Evolutionary conservation across 2,329 filamentous ascomycete genomes (phyloP), one percentile per base, ranked within the genome.

Genomic region (Ophiostoma ips): DNA sequence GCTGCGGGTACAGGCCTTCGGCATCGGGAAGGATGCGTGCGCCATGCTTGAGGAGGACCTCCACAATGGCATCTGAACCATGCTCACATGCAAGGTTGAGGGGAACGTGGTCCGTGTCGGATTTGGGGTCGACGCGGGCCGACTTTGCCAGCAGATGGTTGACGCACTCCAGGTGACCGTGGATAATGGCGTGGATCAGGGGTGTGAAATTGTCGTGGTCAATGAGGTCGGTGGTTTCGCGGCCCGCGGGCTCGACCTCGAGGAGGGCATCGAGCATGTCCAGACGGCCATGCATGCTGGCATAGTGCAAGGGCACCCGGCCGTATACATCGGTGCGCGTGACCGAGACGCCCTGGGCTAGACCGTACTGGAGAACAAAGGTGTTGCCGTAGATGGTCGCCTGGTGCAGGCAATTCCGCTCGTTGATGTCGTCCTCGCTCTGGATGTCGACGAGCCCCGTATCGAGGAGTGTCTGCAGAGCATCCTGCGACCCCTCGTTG

Each of bases 171-270:
- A 90, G 70, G 54, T 92, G 83, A 21, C 84, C 82, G 60, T 94
- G 88, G 49, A 95, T 89, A 55, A 96, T 95, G 40, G 87, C 84
- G 65, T 96, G 92, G 51, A 98, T 92, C 43, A 98, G 70, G 1
- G 92, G 89, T 0, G 90, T 96, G 64, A 95, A 98, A 65, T 95
- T 95, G 68, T 98, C 90, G 61, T 96, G 86, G 61, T 98, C 92
- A 61, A 89, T 89, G 37, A 84, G 71, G 62, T 96, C 81, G 53
- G 96, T 84, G 0, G 87, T 95, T 18, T 78, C 71, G 5, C 79
- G 77, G 44, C 84, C 81, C 19, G 77, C 77, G 10, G 21, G 57
- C 65, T 59, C 66, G 80, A 78, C 78, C 55, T 75, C 68, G 47
- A 95, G 69, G 18, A 95, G 71, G 40, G 78, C 75, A 57, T 86